Conservation (phyloP, 257 asterid genomes). For the Misopates orontium region DNA sequence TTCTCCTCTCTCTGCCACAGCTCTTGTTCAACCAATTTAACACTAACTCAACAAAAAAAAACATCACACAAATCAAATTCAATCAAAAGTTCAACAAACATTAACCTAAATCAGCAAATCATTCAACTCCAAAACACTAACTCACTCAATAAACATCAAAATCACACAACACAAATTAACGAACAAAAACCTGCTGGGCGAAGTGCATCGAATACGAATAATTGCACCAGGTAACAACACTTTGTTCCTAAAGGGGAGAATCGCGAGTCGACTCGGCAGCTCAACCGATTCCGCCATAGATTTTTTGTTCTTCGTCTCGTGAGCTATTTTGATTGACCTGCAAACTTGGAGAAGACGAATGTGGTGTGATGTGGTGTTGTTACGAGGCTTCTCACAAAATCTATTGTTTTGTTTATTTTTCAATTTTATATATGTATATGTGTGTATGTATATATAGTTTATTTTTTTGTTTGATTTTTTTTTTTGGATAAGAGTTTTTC, state of each 20-base stretch:
- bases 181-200: slow-evolving; percentile 74
- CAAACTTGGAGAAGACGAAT: no score
- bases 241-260: slow-evolving; percentile 91
- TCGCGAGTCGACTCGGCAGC: slow-evolving; percentile 88
- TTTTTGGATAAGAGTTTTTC: no score
- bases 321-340: no score
- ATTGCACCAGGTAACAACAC: slow-evolving; percentile 96
- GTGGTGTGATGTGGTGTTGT: no score
- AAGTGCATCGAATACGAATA: slow-evolving; percentile 95
- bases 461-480: no score
- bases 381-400: no score
- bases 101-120: neutral
- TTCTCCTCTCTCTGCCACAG: slow-evolving; percentile 99
- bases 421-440: no score
- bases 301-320: neutral
- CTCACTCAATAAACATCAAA: neutral
- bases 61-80: neutral
- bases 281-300: slow-evolving; percentile 90
- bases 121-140: no score
- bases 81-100: neutral
- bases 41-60: slow-evolving; percentile 58
- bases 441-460: no score
- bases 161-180: neutral
- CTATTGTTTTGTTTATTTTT: no score
- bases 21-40: slow-evolving; percentile 96